Conservation (phyloP, 2,329 filamentous ascomycete genomes). For the Claviceps monticola region DNA sequence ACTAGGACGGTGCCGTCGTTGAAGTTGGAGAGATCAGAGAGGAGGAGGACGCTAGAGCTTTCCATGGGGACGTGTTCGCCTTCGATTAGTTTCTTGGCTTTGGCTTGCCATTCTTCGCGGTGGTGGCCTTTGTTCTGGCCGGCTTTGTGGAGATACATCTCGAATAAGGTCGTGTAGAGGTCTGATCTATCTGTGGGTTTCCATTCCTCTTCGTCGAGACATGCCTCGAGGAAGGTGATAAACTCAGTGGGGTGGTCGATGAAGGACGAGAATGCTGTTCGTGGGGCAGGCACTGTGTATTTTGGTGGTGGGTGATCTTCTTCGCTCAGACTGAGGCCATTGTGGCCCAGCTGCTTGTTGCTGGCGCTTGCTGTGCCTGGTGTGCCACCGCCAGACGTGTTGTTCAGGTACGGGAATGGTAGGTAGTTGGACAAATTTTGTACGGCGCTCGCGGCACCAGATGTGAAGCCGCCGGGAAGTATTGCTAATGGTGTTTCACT, state of each 20-base stretch:
- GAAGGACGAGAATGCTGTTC: conserved; percentile 89
- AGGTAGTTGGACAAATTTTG: conserved; percentile 77
- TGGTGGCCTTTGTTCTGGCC: conserved; percentile 53
- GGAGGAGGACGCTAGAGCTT: conserved; percentile 81
- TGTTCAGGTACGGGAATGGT: conserved; percentile 73
- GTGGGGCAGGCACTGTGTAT: conserved; percentile 70
- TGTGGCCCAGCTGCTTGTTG: conserved; percentile 34
- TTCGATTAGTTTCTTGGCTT: conserved; percentile 80
- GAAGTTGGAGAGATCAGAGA: conserved; percentile 87
- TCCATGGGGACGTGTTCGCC: conserved; percentile 73
- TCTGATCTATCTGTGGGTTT: conserved; percentile 66
- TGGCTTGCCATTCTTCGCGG: conserved; percentile 70
- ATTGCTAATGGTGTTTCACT: conserved; percentile 21
- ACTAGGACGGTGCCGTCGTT: conserved; percentile 82
- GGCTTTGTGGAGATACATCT: conserved; percentile 93
- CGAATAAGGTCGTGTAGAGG: conserved; percentile 87
- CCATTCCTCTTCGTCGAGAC: conserved; percentile 58
- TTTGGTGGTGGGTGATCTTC: conserved; percentile 32
- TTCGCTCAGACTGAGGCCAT: conserved; percentile 37
- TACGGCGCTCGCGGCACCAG: conserved; percentile 58
- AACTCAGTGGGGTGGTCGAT: conserved; percentile 90
- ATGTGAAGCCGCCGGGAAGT: conserved; percentile 29
- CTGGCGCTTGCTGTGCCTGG: conserved; percentile 34
- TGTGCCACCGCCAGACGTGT: conserved; percentile 33
- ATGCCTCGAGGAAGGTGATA: conserved; percentile 82